Evolutionary conservation across 2,329 filamentous ascomycete genomes (phyloP).

Genomic region (Penicillium italicum): DNA sequence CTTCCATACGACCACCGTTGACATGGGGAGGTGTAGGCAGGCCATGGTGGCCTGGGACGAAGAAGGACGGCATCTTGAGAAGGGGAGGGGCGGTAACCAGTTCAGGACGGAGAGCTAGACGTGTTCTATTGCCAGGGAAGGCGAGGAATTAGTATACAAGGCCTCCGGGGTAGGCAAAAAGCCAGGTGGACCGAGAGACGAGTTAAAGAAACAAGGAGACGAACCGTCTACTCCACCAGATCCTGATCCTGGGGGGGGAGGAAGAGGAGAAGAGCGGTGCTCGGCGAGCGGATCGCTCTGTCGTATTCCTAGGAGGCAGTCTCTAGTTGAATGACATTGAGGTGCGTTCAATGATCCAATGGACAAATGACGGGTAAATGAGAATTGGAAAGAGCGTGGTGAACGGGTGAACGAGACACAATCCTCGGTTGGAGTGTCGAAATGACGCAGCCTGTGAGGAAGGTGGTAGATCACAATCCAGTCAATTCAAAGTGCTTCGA

Average conservation of each 20-base stretch:
- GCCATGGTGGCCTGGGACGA: slow-evolving; percentile 37
- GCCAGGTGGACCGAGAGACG: slow-evolving; percentile 2
- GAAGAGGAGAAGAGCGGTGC: slow-evolving; percentile 33
- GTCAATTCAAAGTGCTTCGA: slow-evolving; percentile 5
- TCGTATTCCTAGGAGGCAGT: slow-evolving; percentile 26
- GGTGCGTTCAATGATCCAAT: slow-evolving; percentile 26
- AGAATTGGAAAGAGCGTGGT: slow-evolving; percentile 26
- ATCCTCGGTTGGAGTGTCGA: slow-evolving; percentile 1
- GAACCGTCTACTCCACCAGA: slow-evolving; percentile 44
- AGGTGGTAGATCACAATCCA: slow-evolving; percentile 3
- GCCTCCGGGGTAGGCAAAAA: slow-evolving; percentile 5
- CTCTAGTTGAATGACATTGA: slow-evolving; percentile 44
- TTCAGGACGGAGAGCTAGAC: slow-evolving; percentile 40
- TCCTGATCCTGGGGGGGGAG: slow-evolving; percentile 37
- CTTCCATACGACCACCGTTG: slow-evolving; percentile 38
- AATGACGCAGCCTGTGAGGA: neutral
- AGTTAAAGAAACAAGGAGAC: slow-evolving; percentile 19
- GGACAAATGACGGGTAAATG: slow-evolving; percentile 20
- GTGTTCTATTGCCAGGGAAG: slow-evolving; percentile 17
- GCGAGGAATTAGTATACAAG: slow-evolving; percentile 23
- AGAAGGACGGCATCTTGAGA: slow-evolving; percentile 44
- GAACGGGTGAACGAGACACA: neutral
- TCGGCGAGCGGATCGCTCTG: slow-evolving; percentile 41
- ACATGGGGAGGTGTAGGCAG: slow-evolving; percentile 44
- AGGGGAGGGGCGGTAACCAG: slow-evolving; percentile 23